phyloP scores from a whole-genome alignment of 176 grass and related monocot genomes.

The Chrysopogon serrulatus region DNA sequence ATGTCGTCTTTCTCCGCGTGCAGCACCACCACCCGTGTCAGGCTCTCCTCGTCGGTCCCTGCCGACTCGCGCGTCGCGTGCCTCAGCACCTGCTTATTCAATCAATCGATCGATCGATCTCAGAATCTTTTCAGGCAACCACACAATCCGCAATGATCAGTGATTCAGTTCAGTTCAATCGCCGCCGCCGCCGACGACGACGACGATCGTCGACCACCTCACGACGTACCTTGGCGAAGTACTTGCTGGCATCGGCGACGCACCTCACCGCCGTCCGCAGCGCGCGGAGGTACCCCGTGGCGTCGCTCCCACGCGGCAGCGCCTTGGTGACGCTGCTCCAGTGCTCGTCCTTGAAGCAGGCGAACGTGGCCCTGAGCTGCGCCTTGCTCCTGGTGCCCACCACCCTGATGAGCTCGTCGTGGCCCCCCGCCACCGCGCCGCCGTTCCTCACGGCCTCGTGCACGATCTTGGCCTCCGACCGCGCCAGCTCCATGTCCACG shows the following conservation, averaged over 20 bases:
- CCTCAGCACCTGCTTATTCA: slow-evolving; percentile 47
- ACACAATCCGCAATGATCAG: not conserved
- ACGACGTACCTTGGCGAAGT: slow-evolving; percentile 64
- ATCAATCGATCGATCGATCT: too few species aligned
- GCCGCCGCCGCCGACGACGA: too few species aligned
- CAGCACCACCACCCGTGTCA: slow-evolving; percentile 57
- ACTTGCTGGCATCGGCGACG: slow-evolving; percentile 39
- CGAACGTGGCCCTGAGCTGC: slow-evolving; percentile 66
- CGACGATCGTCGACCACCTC: not conserved
- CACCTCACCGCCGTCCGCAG: slow-evolving; percentile 50
- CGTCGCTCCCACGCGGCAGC: slow-evolving; percentile 19
- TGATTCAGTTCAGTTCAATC: not conserved
- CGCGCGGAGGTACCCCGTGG: slow-evolving; percentile 41
- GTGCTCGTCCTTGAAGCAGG: slow-evolving; percentile 53
- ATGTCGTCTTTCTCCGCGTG: slow-evolving; percentile 85
- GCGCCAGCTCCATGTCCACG: slow-evolving; percentile 41
- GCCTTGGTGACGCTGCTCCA: slow-evolving; percentile 57
- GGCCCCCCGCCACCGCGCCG: not conserved
- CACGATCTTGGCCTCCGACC: slow-evolving; percentile 57
- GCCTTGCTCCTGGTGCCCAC: slow-evolving; percentile 75
- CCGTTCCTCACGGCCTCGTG: slow-evolving; percentile 33
- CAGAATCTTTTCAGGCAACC: not conserved
- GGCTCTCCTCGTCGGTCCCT: slow-evolving; percentile 55
- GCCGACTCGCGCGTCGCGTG: slow-evolving; percentile 25
- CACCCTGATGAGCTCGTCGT: slow-evolving; percentile 72